Evolutionary conservation across 768 basidiomycete species (phyloP).

Genomic region (Melanogaster broomeanus): DNA sequence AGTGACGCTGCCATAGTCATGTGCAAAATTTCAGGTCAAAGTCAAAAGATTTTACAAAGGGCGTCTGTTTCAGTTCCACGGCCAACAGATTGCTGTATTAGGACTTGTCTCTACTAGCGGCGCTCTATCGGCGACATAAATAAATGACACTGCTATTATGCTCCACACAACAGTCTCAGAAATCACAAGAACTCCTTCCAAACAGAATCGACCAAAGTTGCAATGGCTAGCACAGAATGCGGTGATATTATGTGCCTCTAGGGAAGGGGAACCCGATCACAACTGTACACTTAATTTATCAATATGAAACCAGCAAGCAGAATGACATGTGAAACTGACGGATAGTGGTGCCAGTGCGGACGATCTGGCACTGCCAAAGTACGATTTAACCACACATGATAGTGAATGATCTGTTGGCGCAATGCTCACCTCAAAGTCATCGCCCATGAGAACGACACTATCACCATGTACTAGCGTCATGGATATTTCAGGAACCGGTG

Average conservation of each 20-base stretch:
- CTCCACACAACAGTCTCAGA: constrained; percentile 3
- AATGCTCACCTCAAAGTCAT: constrained; percentile 43
- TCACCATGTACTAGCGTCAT: constrained; percentile 43
- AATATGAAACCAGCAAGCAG: constrained; percentile 3
- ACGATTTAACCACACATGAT: constrained; percentile 2
- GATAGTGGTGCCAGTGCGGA: constrained; percentile 31
- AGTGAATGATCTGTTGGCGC: neutral
- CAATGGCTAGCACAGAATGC: no score
- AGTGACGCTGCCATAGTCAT: constrained; percentile 31
- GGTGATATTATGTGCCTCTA: constrained; percentile 11
- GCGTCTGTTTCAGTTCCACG: constrained; percentile 19
- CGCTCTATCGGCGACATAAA: constrained; percentile 32
- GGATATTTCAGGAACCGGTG: constrained; percentile 19
- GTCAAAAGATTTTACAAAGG: constrained; percentile 10
- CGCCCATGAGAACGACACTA: constrained; percentile 36
- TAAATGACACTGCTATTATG: neutral
- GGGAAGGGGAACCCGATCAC: constrained; percentile 25
- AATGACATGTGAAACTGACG: constrained; percentile 20
- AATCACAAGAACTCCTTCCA: neutral
- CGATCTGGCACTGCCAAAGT: constrained; percentile 24
- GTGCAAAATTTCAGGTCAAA: constrained; percentile 26
- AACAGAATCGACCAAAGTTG: neutral
- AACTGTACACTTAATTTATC: constrained; percentile 25
- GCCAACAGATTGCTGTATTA: constrained; percentile 30
- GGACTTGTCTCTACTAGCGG: constrained; percentile 24